These are phyloP conservation scores for Endocarpon pusillum DNA, from an alignment of 495 filamentous ascomycete genomes.

Conservation along the genomic window DNA sequence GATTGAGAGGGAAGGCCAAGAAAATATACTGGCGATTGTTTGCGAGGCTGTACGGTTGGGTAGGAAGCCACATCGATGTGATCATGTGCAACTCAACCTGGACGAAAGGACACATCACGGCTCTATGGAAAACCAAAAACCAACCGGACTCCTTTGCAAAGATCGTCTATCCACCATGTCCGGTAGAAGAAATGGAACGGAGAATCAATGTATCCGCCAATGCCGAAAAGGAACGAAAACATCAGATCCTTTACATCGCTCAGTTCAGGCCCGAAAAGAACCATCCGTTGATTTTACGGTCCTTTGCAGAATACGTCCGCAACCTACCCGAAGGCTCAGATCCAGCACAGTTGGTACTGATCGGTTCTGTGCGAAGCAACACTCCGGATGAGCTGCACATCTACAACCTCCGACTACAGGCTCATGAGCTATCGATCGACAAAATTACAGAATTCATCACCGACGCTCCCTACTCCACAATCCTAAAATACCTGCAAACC, in stretches of 20 bases:
- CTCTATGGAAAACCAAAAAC: slow-evolving; percentile 44
- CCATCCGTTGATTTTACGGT: slow-evolving; percentile 63
- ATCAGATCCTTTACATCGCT: slow-evolving; percentile 73
- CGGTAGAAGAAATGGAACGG: slow-evolving; percentile 62
- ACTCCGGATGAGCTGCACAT: slow-evolving; percentile 68
- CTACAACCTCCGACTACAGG: slow-evolving; percentile 75
- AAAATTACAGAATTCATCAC: slow-evolving; percentile 72
- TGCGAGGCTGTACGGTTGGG: slow-evolving; percentile 59
- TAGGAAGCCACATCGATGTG: slow-evolving; percentile 67
- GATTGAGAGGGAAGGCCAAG: slow-evolving; percentile 48
- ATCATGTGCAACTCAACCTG: slow-evolving; percentile 96
- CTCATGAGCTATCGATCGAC: slow-evolving; percentile 72
- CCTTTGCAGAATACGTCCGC: slow-evolving; percentile 57
- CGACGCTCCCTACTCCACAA: slow-evolving; percentile 73
- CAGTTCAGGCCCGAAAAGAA: slow-evolving; percentile 98
- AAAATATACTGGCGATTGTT: slow-evolving; percentile 74
- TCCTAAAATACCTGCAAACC: slow-evolving; percentile 56
- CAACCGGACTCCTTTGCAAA: slow-evolving; percentile 21
- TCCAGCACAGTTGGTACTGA: slow-evolving; percentile 53
- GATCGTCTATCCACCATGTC: slow-evolving; percentile 82
- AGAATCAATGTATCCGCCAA: slow-evolving; percentile 48
- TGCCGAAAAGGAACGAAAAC: slow-evolving; percentile 49
- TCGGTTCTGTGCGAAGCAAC: slow-evolving; percentile 74
- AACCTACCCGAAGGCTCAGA: slow-evolving; percentile 2
- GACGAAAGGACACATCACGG: slow-evolving; percentile 71